Base-by-base conservation (phyloP, 2,329 filamentous ascomycete genomes). In the Rhynchosporium secalis region DNA sequence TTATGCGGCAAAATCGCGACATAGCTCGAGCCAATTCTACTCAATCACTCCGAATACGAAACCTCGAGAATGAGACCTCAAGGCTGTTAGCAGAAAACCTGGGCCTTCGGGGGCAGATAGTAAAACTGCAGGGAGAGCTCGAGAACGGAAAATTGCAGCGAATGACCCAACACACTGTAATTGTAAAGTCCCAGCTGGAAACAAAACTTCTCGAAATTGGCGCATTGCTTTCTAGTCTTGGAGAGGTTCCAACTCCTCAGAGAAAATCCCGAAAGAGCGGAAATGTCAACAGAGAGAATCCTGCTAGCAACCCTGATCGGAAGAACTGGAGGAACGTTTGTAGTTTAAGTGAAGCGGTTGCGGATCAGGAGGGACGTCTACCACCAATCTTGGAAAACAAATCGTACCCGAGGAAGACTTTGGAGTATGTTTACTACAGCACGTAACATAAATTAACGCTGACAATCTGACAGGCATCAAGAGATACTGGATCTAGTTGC, bases 1-100 rank as follows among this genome's bases (percentile, higher is more conserved):
- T 93, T 73, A 80, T 93, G 71, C 85, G 91, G 60, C 91, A 95
- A 74, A 96, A 96, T 74, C 85, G 90, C 76, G 91, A 95, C 72
- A 88, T 95, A 66, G 90, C 90, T 66, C 86, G 87, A 73, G 85
- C 83, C 70, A 95, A 96, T 77, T 91, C 90, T 29, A 82, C 84
- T 56, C 89, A 93, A 74, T 90, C 89, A 38, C 80, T 91, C 38
- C 87, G 88, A 68, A 93, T 95, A 70, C 86, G 90, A 64, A 85
- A 81, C 66, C 82, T 95, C 62, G 90, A 94, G 72, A 85, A 87
- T 72, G 90, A 96, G 75, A 87, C 85, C 65, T 86, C 88, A 46
- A 85, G 86, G 55, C 82, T 93, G 66, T 80, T 93, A 29, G 86
- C 88, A n/a, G 90, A 95, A 69, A 95, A 95, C 72, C 81, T 94